These are phyloP conservation scores for Aspergillus fijiensis DNA, from an alignment of 2,329 filamentous ascomycete species.

Conservation along the genomic window DNA sequence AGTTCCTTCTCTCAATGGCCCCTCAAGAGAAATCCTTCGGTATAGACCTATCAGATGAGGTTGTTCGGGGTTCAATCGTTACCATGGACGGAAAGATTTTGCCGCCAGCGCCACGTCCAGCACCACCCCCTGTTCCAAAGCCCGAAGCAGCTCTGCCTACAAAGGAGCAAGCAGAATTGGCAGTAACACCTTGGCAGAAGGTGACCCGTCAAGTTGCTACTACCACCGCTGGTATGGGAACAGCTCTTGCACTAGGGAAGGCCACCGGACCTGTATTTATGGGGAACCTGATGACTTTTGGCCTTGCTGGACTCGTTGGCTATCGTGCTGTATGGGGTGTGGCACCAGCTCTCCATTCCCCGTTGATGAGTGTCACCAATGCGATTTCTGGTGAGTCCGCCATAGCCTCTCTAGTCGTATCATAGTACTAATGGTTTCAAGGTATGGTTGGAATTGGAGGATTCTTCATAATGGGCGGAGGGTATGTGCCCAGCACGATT, in stretches of 20 bases:
- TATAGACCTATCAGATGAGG: constrained; percentile 77
- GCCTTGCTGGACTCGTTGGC: constrained; percentile 78
- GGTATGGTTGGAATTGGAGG: constrained; percentile 85
- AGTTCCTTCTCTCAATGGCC: constrained; percentile 78
- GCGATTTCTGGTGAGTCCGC: constrained; percentile 70
- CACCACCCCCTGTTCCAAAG: constrained; percentile 53
- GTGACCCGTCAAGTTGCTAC: constrained; percentile 71
- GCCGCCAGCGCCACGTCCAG: constrained; percentile 70
- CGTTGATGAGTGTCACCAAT: constrained; percentile 90
- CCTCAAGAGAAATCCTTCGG: constrained; percentile 77
- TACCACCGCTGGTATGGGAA: constrained; percentile 75
- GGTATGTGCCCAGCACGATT: constrained; percentile 72
- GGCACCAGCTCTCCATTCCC: constrained; percentile 76
- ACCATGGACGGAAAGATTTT: constrained; percentile 74
- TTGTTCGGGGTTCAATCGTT: constrained; percentile 81
- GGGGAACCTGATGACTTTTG: constrained; percentile 82
- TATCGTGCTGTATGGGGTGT: constrained; percentile 91
- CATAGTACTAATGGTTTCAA: constrained; percentile 27
- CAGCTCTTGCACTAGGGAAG: constrained; percentile 74
- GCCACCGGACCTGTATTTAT: constrained; percentile 81
- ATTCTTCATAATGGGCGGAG: constrained; percentile 84
- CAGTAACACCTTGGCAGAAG: constrained; percentile 79
- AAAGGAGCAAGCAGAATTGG: constrained; percentile 59
- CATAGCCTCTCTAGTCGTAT: background rate
- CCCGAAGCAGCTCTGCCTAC: constrained; percentile 51